Evolutionary conservation across 2,329 filamentous ascomycete genomes (phyloP).

Genomic region (Fonsecaea pugnacius): DNA sequence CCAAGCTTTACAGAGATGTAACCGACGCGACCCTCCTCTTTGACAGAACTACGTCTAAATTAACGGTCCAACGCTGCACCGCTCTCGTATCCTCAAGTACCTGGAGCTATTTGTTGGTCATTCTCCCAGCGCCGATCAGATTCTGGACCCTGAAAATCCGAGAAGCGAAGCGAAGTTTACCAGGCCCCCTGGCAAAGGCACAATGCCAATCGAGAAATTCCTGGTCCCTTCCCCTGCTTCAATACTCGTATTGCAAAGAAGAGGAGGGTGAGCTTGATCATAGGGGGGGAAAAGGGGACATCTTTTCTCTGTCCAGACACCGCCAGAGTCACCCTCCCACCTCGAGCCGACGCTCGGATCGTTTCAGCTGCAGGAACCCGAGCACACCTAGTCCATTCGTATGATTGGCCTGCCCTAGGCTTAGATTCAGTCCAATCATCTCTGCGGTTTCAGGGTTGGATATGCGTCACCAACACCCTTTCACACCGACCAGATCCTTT

Average conservation of each 20-base stretch:
- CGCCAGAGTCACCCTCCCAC: not conserved
- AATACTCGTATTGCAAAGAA: conserved; percentile 1
- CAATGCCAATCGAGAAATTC: not conserved
- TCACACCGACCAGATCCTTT: conserved; percentile 21
- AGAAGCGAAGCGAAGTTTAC: conserved; percentile 19
- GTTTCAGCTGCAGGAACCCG: conserved; percentile 33
- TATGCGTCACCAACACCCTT: conserved; percentile 20
- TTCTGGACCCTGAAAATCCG: conserved; percentile 27
- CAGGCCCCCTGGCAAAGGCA: conserved; percentile 4
- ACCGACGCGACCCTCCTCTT: conserved; percentile 1
- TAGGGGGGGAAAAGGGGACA: not conserved
- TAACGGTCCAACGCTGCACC: conserved; percentile 6
- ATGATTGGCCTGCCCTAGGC: conserved; percentile 27
- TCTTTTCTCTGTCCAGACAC: not conserved
- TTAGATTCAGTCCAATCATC: conserved; percentile 18
- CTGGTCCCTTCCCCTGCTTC: conserved; percentile 23
- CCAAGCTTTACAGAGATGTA: not conserved
- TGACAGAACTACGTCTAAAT: conserved; percentile 10
- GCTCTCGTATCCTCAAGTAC: not conserved
- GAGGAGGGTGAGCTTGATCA: not conserved
- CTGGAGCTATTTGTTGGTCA: not conserved
- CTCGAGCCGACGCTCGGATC: conserved; percentile 16
- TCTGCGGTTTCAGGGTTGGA: not conserved
- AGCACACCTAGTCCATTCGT: conserved; percentile 21
- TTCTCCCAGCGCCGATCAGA: conserved; percentile 16